Evolutionary conservation across 805 yeast genomes (phyloP), one percentile per base, ranked within the genome.

Genomic region (Hanseniaspora taiwanica): DNA sequence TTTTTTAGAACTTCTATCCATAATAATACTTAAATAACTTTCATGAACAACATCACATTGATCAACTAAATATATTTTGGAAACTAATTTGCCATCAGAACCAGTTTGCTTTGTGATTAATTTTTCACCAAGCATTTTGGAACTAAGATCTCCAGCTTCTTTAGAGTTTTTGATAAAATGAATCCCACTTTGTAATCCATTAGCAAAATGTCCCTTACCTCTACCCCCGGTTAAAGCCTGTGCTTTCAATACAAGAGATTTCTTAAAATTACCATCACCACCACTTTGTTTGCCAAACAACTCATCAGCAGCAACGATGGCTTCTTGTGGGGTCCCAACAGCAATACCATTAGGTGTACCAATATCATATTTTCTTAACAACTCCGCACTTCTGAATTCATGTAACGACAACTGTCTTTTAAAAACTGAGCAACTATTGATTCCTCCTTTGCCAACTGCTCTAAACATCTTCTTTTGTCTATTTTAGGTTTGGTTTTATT

Each of bases 171-270:
- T 69, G 52, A 84, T 83, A 65, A 91, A 72, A 68, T 85, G 81
- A 56, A 91, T 96, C 71, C 98, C 99, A 39, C 96, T 94, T 68
- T 89, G 78, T 60, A 84, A 76, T 40, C 98, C 98, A 54, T 78
- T 78, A 67, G 87, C 96, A 51, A 91, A 87, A 65, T 84, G 87
- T 48, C 99, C 99, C 66, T 91, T 91, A 67, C 99, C 99, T 68
- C 99, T 80, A 59, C 99, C 99, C 68, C 99, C 99, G 44, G 99
- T 87, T 57, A 91, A 74, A 37, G 96, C 96, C 69, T 91, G 99
- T 46, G 98, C 98, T 71, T 91, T 91, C 63, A 91, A 73, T 48
- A 91, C 99, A 64, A 91, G 29, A 25, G 29, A 14, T 8, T 25
- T 25, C n/a, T 4, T n/a, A n/a, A n/a, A n/a, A n/a, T n/a, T n/a